Base-by-base conservation (phyloP, 441 rosid species). In the Syzygium syzygioides region DNA sequence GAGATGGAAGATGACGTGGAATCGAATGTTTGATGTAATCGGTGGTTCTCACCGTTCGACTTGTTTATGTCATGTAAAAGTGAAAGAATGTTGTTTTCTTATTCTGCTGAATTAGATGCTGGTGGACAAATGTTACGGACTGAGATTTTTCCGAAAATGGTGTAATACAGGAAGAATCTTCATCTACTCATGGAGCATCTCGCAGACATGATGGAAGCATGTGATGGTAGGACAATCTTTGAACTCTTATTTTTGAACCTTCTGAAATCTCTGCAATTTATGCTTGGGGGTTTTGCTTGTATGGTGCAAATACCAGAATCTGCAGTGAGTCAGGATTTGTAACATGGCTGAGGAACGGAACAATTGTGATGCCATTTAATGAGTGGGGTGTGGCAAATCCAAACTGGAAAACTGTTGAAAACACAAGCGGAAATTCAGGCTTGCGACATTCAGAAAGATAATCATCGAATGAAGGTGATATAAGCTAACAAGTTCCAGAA, bases 1-100 rank as follows among this genome's bases (percentile, higher is more conserved):
- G 96, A 94, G 88, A 92, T 89, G 91, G 96, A 94, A 52, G 96
- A 94, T 90, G 95, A 94, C 52, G 86, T 89, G 86, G 94, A 93
- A 87, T 90, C 92, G 86, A 93, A 91, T 80, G 93, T 89, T 83
- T 92, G 91, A 92, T 88, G 41, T 55, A 76, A 41, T 23, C n/a
- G 1, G 83, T 23, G 83, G 52, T 71, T 37, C 14, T 76, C 25
- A 37, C 45, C 5, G 9, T 37, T 76, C 26, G 15, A 37, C 14
- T 76, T 76, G 52, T 76, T 37, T 41, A 34, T 68, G 83, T 76
- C 83, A 12, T 76, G 26, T 76, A 37, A 37, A 76, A 71, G 45
- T 4, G 14, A 41, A 76, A 76, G 52, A 76, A 20, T 76, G 83
- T 76, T 71, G 50, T 71, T 76, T 71, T 41, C 52, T 76, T 76